phyloP scores from a whole-genome alignment of 192 early-diverging fungal species.

The Rhizoclosmatium sp. region DNA sequence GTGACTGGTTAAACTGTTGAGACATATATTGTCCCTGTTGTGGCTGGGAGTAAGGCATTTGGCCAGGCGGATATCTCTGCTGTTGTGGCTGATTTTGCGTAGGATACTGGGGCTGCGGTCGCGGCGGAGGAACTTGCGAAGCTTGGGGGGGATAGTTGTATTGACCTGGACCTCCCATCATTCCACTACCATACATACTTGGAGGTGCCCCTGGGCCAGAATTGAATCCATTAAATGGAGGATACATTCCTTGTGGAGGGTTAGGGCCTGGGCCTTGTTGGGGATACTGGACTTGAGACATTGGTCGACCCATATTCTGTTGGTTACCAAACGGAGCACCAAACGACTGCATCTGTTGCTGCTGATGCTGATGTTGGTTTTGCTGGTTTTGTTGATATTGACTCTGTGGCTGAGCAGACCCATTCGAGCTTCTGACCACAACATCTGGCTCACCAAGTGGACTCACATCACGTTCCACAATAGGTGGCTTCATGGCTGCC shows the following conservation, averaged over 20 bases:
- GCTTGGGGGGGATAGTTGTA: too few relatives aligned
- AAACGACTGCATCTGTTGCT: conserved; percentile 7
- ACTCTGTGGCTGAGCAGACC: not conserved
- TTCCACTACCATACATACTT: too few relatives aligned
- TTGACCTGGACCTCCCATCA: too few relatives aligned
- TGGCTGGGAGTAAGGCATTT: too few relatives aligned
- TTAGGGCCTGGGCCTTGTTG: not conserved
- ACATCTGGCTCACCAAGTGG: not conserved
- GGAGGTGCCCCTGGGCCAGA: too few relatives aligned
- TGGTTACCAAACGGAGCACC: not conserved
- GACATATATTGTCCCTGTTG: too few relatives aligned
- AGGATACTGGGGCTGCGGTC: too few relatives aligned
- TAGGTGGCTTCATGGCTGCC: not conserved
- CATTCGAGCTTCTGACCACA: not conserved
- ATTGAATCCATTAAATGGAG: not conserved
- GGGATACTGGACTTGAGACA: not conserved
- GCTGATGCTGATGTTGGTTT: conserved; percentile 9
- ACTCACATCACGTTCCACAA: not conserved
- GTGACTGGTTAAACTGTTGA: too few relatives aligned
- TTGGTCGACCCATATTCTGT: not conserved
- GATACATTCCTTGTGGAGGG: not conserved
- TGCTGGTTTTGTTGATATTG: conserved; percentile 14
- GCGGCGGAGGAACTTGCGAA: too few relatives aligned
- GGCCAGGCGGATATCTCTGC: too few relatives aligned
- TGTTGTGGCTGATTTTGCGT: too few relatives aligned